Base-by-base conservation (phyloP, 768 basidiomycete genomes). In the Tremella fuciformis region DNA sequence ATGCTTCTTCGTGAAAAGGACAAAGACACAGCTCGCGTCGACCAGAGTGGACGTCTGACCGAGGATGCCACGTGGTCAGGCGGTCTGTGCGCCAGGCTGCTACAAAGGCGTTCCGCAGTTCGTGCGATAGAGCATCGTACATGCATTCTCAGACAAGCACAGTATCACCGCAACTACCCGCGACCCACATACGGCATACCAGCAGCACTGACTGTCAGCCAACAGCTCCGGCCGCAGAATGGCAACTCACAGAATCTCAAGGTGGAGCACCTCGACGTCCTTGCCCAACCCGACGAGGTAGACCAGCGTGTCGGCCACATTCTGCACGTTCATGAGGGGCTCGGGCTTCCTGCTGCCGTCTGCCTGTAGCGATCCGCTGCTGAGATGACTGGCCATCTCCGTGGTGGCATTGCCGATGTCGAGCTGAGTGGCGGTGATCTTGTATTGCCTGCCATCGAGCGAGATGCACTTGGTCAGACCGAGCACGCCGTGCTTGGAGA, bases 341-440 rank as follows among this genome's bases (percentile, higher is more conserved):
- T 91, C 89, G 1, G 78, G 77, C 44, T 67, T 73, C 34, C 66
- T 66, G 1, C 79, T 76, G 2, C 89, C 89, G 69, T 91, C 82
- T 0, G 88, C 82, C 70, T 92, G 89, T 19, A 84, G 77, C 1
- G 82, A 80, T 2, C 87, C 87, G 13, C 74, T 61, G 3, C 78
- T 72, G 50, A 81, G 80, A 19, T 78, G 66, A 13, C 71, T 74
- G 1, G 82, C 82, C 81, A 90, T 82, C 3, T 77, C 78, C 0
- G 88, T 89, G 26, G 79, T 79, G 1, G 88, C 88, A 67, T 90
- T 90, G 22, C 88, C 89, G 48, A 91, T 88, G 72, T 91, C 89
- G 49, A 91, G 83, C 70, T 91, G 88, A 1, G 86, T 87, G 68
- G 84, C 84, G 2, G 88, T 84, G 54, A 93, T 90, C 67, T 84